Percentiles rank a stretch among this genome's conserved stretches.
Conservation (phyloP, 352 stramenopile species). For the Globisporangium lucens region DNA sequence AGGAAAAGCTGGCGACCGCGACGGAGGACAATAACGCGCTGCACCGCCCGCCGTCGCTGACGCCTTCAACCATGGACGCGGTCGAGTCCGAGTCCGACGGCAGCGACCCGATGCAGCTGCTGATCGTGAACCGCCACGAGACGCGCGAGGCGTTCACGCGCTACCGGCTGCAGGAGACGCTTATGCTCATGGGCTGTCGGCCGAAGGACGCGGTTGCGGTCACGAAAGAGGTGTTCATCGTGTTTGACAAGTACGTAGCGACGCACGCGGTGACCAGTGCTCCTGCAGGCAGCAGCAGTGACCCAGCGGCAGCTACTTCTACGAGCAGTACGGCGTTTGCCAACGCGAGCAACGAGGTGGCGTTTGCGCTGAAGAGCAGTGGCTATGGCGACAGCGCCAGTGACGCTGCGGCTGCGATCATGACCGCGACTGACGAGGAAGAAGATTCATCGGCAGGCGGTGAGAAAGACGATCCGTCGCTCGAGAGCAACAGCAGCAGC, state of each 20-base stretch:
- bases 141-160: constrained; percentile 68
- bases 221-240: constrained; percentile 59
- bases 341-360: neutral
- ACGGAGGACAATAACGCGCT: constrained; percentile 17
- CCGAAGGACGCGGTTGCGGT: constrained; percentile 70
- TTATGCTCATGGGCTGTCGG: constrained; percentile 86
- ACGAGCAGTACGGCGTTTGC: neutral
- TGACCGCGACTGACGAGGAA: neutral
- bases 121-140: constrained; percentile 53
- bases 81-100: constrained; percentile 51
- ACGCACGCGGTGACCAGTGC: constrained; percentile 13
- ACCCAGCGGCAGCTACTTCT: neutral
- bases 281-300: neutral
- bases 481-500: neutral
- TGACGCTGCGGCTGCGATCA: neutral
- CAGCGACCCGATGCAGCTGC: constrained; percentile 78
- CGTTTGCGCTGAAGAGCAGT: neutral
- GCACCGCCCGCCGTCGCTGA: neutral
- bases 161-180: constrained; percentile 82
- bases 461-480: neutral
- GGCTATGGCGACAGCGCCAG: neutral
- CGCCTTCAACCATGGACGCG: constrained; percentile 38
- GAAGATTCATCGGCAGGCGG: neutral
- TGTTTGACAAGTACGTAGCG: constrained; percentile 56
- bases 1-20: constrained; percentile 7